phyloP scores from a whole-genome alignment of 495 filamentous ascomycete species.

The Amphirosellinia nigrospora region DNA sequence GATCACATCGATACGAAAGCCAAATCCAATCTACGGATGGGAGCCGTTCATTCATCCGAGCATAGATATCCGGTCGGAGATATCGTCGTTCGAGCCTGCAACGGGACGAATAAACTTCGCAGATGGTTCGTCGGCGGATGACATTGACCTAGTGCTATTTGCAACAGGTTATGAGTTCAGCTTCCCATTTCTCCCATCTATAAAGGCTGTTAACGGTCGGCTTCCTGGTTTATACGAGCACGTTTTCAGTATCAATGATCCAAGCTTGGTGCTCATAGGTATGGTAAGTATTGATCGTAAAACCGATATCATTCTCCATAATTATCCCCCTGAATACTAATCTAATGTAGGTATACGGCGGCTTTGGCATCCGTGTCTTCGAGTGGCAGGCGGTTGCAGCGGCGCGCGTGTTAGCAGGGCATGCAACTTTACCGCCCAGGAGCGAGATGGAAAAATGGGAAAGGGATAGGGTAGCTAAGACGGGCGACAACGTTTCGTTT shows the following conservation, averaged over 20 bases:
- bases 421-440: constrained; percentile 45
- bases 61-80: constrained; percentile 54
- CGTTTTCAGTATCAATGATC: constrained; percentile 59
- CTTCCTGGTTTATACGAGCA: constrained; percentile 64
- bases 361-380: constrained; percentile 34
- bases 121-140: neutral
- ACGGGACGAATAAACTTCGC: neutral
- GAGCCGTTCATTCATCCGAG: constrained; percentile 57
- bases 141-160: neutral
- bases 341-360: constrained; percentile 14
- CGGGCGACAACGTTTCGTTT: constrained; percentile 54
- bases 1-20: neutral
- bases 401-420: constrained; percentile 38
- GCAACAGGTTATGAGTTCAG: neutral
- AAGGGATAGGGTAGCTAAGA: constrained; percentile 47
- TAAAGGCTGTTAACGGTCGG: neutral
- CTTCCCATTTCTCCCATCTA: neutral
- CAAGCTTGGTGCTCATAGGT: constrained; percentile 44
- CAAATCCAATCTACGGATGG: constrained; percentile 41
- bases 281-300: constrained; percentile 42
- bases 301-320: no score
- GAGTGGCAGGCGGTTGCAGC: constrained; percentile 45
- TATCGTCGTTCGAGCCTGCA: constrained; percentile 37
- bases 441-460: constrained; percentile 56
- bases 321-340: neutral